A percentile compares a stretch with the other conserved stretches of the same genome.
phyloP scores from a whole-genome alignment of 345 rosid genomes.

The Anastatica hierochuntica region DNA sequence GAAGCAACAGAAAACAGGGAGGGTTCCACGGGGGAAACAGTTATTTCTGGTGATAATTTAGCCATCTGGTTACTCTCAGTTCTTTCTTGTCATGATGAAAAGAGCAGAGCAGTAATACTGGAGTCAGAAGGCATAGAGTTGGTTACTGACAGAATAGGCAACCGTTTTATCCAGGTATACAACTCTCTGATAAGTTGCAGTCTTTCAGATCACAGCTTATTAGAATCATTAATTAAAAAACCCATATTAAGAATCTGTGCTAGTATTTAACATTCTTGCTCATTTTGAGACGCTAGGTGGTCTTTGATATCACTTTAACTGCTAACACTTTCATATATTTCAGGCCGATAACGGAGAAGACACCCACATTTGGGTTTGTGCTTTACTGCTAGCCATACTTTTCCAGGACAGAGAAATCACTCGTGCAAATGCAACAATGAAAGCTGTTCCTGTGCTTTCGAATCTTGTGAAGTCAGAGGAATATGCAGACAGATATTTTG shows the following conservation, averaged over 20 bases:
- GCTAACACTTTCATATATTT: slow-evolving; percentile 17
- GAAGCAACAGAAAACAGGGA: slow-evolving; percentile 39
- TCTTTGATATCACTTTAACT: background rate
- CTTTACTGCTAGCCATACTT: slow-evolving; percentile 80
- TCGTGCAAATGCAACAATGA: slow-evolving; percentile 80
- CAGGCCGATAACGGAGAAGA: slow-evolving; percentile 89
- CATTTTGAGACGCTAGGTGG: slow-evolving; percentile 9
- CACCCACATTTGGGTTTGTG: slow-evolving; percentile 87
- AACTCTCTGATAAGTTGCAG: slow-evolving; percentile 2
- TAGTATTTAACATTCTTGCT: background rate
- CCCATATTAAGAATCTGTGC: background rate
- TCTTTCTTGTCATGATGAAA: slow-evolving; percentile 86
- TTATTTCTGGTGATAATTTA: slow-evolving; percentile 63
- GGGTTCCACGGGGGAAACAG: slow-evolving; percentile 35
- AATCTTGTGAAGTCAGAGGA: slow-evolving; percentile 92
- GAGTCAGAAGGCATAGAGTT: slow-evolving; percentile 90
- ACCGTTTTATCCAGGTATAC: slow-evolving; percentile 68
- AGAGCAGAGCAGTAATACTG: slow-evolving; percentile 66
- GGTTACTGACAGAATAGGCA: slow-evolving; percentile 65
- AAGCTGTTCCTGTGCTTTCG: slow-evolving; percentile 77
- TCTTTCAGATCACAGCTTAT: background rate
- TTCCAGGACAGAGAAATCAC: slow-evolving; percentile 97
- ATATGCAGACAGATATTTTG: slow-evolving; percentile 78
- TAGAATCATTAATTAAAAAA: background rate
- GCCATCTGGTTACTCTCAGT: slow-evolving; percentile 88